Percentiles rank a stretch among this genome's conserved stretches.
Evolutionary conservation across 768 basidiomycete genomes (phyloP).

Genomic region (Suillus subaureus): DNA sequence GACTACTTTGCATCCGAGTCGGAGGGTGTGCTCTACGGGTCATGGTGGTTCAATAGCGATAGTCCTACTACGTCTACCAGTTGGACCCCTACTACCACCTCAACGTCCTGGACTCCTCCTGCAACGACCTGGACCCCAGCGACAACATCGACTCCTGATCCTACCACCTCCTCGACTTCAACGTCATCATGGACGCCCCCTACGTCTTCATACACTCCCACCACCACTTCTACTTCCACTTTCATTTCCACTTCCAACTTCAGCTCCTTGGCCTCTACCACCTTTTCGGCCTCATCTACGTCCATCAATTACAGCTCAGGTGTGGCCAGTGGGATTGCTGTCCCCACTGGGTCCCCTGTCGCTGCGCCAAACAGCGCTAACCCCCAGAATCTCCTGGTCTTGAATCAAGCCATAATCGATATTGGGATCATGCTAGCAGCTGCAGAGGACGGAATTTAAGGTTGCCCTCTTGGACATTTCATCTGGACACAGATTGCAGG

Average conservation of each 20-base stretch:
- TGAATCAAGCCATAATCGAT: conserved; percentile 40
- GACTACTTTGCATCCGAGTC: conserved; percentile 50
- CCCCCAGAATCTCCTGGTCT: conserved; percentile 35
- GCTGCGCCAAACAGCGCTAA: conserved; percentile 33
- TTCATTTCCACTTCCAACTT: conserved; percentile 29
- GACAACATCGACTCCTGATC: conserved; percentile 5
- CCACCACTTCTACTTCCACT: conserved; percentile 28
- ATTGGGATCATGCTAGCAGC: conserved; percentile 26
- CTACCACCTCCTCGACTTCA: conserved; percentile 23
- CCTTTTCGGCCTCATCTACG: conserved; percentile 25
- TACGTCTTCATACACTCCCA: conserved; percentile 17
- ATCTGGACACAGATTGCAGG: conserved; percentile 1
- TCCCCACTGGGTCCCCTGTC: conserved; percentile 25
- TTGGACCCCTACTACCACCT: conserved; percentile 26
- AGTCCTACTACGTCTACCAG: conserved; percentile 26
- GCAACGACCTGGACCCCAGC: conserved; percentile 17
- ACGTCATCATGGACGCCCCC: conserved; percentile 25
- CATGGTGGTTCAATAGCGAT: conserved; percentile 57
- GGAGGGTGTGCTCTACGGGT: conserved; percentile 59
- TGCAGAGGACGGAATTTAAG: conserved; percentile 11
- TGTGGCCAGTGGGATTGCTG: conserved; percentile 27
- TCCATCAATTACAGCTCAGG: conserved; percentile 21
- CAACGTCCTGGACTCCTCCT: conserved; percentile 23
- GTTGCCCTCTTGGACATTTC: not conserved
- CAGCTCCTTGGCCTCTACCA: conserved; percentile 20